These are phyloP conservation scores for Pseudozyma flocculosa DNA, from an alignment of 1,284 basidiomycete species.

Conservation along the genomic window DNA sequence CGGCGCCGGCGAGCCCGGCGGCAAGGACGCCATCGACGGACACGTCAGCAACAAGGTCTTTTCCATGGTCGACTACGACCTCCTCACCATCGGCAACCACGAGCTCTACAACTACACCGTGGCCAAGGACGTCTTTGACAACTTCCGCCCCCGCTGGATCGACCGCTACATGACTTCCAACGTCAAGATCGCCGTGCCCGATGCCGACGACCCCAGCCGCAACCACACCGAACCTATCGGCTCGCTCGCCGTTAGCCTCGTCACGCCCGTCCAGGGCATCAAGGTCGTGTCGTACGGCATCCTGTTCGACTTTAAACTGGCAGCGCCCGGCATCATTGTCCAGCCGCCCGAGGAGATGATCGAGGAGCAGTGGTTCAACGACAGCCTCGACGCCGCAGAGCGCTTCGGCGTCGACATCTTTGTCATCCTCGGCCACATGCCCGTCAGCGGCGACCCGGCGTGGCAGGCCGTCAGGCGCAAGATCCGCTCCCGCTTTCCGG, in stretches of 20 bases:
- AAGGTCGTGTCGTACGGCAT: slow-evolving; percentile 52
- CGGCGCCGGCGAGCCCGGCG: slow-evolving; percentile 24
- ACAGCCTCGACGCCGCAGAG: slow-evolving; percentile 34
- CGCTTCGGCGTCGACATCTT: slow-evolving; percentile 48
- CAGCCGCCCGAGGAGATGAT: slow-evolving; percentile 50
- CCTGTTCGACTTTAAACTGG: slow-evolving; percentile 50
- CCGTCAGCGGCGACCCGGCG: slow-evolving; percentile 44
- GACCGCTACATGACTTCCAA: slow-evolving; percentile 47
- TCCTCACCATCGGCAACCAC: slow-evolving; percentile 84
- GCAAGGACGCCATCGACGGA: slow-evolving; percentile 41
- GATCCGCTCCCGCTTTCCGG: slow-evolving; percentile 48
- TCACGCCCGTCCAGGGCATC: slow-evolving; percentile 40
- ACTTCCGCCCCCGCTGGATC: slow-evolving; percentile 68
- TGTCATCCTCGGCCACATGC: slow-evolving; percentile 54
- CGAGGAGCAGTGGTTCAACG: slow-evolving; percentile 51
- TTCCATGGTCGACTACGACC: slow-evolving; percentile 73
- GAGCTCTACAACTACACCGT: slow-evolving; percentile 79
- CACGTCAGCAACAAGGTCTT: slow-evolving; percentile 60
- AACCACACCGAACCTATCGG: slow-evolving; percentile 42
- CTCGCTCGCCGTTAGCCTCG: slow-evolving; percentile 36
- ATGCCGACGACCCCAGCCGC: slow-evolving; percentile 12
- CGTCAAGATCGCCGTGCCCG: slow-evolving; percentile 42
- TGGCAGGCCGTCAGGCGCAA: slow-evolving; percentile 45
- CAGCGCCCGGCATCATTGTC: slow-evolving; percentile 38
- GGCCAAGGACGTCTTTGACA: slow-evolving; percentile 75